These are phyloP conservation scores for Acanthochlamys bracteata DNA, from an alignment of 106 monocot species.

Conservation along the genomic window DNA sequence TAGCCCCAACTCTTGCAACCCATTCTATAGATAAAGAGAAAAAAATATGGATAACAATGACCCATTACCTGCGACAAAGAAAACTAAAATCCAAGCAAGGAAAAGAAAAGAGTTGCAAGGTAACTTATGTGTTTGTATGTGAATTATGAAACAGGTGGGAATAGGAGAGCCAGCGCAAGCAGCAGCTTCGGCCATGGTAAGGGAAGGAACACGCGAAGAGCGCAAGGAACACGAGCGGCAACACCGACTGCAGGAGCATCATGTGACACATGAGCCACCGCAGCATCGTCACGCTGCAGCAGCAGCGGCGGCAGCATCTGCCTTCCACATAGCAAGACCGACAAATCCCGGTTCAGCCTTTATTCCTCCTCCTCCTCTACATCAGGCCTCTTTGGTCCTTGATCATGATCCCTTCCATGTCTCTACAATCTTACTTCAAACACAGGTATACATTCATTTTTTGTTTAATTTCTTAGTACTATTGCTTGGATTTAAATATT, in stretches of 20 bases:
- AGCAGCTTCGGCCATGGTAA: neutral
- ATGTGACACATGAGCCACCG: conserved; percentile 21
- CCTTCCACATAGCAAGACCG: conserved; percentile 41
- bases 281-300: conserved; percentile 6
- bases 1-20: no score
- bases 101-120: neutral
- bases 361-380: conserved; percentile 32
- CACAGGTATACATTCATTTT: conserved; percentile 7
- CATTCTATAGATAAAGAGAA: neutral
- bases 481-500: no score
- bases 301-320: conserved; percentile 2
- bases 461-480: neutral
- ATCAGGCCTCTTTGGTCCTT: conserved; percentile 39
- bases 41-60: neutral
- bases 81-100: neutral
- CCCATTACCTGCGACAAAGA: neutral
- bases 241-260: neutral
- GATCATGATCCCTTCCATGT: conserved; percentile 53
- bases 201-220: conserved; percentile 23
- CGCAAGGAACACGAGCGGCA: conserved; percentile 22
- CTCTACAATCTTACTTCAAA: conserved; percentile 40
- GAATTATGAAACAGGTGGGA: conserved; percentile 21
- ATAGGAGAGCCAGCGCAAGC: conserved; percentile 25
- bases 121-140: neutral
- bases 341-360: conserved; percentile 49